Evolutionary conservation across 169 alveolate species (phyloP).

Genomic region (Plasmodium falciparum): DNA sequence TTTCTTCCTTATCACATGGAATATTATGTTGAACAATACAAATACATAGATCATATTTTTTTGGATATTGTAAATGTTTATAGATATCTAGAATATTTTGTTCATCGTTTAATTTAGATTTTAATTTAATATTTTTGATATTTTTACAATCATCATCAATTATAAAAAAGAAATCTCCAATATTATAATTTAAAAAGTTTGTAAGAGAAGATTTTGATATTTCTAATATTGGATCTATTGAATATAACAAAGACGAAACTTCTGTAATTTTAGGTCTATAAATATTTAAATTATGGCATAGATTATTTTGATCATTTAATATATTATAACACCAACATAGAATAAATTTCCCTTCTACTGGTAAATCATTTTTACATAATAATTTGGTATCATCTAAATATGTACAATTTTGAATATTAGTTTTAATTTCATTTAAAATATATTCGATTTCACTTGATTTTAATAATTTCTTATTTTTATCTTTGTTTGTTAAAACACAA

Average conservation of each 20-base stretch:
- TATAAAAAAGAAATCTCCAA: slow-evolving; percentile 25
- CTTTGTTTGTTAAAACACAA: background rate
- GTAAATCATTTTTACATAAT: slow-evolving; percentile 24
- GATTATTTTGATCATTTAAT: background rate
- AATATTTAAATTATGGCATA: slow-evolving; percentile 21
- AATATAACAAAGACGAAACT: slow-evolving; percentile 15
- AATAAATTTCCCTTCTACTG: slow-evolving; percentile 1
- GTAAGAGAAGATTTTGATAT: slow-evolving; percentile 36
- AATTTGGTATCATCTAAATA: slow-evolving; percentile 29
- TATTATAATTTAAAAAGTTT: slow-evolving; percentile 35
- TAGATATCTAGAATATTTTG: slow-evolving; percentile 28
- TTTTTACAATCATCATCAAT: slow-evolving; percentile 43
- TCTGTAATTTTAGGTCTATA: slow-evolving; percentile 13
- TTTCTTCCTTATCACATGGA: slow-evolving; percentile 22
- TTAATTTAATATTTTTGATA: slow-evolving; percentile 33
- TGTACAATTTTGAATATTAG: slow-evolving; percentile 8
- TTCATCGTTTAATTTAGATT: slow-evolving; percentile 30
- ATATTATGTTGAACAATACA: slow-evolving; percentile 22
- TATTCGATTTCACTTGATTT: background rate
- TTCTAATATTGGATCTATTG: slow-evolving; percentile 40
- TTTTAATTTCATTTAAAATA: slow-evolving; percentile 23
- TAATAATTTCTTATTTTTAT: background rate
- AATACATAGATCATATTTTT: slow-evolving; percentile 53
- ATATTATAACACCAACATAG: slow-evolving; percentile 67
- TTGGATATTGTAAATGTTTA: slow-evolving; percentile 34